These are phyloP conservation scores for Plasmodium gonderi DNA, from an alignment of 169 alveolate genomes.

Conservation along the genomic window DNA sequence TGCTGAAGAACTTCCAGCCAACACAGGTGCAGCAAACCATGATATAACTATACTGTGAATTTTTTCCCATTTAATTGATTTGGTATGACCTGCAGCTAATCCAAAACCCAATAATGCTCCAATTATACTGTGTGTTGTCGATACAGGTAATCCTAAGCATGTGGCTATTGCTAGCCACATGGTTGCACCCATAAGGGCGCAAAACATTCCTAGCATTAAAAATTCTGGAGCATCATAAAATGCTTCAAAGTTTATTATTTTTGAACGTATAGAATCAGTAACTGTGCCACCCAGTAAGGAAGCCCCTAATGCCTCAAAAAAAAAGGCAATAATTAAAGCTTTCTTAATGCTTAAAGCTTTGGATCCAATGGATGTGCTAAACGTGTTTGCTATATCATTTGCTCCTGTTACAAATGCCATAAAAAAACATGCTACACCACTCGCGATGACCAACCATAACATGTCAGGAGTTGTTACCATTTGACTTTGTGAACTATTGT, in stretches of 20 bases:
- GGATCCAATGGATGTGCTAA: constrained; percentile 88
- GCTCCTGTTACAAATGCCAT: constrained; percentile 90
- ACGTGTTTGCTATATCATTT: constrained; percentile 91
- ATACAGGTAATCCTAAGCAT: constrained; percentile 86
- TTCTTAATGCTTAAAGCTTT: constrained; percentile 81
- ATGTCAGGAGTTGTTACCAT: constrained; percentile 81
- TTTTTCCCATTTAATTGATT: constrained; percentile 85
- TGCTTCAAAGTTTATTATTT: constrained; percentile 82
- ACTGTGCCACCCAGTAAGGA: constrained; percentile 89
- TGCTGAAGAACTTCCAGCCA: constrained; percentile 71
- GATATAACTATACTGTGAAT: constrained; percentile 82
- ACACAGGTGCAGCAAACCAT: constrained; percentile 85
- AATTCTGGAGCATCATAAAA: constrained; percentile 85
- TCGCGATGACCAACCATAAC: constrained; percentile 85
- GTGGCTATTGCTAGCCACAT: constrained; percentile 87
- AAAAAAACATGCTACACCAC: constrained; percentile 81
- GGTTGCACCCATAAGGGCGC: constrained; percentile 86
- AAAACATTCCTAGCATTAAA: constrained; percentile 89
- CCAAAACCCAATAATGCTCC: constrained; percentile 91
- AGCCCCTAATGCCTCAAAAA: constrained; percentile 89
- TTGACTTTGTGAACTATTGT: constrained; percentile 36
- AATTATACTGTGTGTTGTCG: constrained; percentile 90
- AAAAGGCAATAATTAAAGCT: constrained; percentile 85
- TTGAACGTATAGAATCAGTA: constrained; percentile 87
- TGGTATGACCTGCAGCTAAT: constrained; percentile 83